Percentiles rank a stretch among this genome's conserved stretches.
phyloP scores from a whole-genome alignment of 2,329 filamentous ascomycete species.

The Alternaria brassicae region DNA sequence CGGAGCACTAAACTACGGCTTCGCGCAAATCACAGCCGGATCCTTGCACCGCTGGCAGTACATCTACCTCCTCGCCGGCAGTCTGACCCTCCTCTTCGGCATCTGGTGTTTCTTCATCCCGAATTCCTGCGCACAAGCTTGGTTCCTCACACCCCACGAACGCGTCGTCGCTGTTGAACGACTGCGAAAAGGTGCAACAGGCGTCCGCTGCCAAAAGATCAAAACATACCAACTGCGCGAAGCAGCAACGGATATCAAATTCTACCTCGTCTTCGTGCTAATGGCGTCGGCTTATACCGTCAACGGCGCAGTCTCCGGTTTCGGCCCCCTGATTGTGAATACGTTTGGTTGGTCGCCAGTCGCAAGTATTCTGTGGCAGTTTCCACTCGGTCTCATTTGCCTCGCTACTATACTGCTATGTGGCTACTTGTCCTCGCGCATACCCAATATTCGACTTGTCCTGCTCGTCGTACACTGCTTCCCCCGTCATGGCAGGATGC shows the following conservation, averaged over 20 bases:
- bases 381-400: constrained; percentile 74
- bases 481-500: constrained; percentile 77
- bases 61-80: constrained; percentile 69
- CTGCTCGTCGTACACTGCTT: constrained; percentile 72
- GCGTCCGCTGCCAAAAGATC: constrained; percentile 60
- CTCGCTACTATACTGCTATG: constrained; percentile 70
- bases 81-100: constrained; percentile 65
- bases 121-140: constrained; percentile 70
- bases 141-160: constrained; percentile 71
- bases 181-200: constrained; percentile 57
- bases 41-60: constrained; percentile 66
- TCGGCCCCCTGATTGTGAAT: constrained; percentile 47
- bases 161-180: constrained; percentile 61
- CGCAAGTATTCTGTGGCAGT: constrained; percentile 64
- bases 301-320: constrained; percentile 54
- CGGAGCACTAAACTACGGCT: constrained; percentile 46
- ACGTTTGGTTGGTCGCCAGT: constrained; percentile 54
- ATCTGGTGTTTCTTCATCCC: constrained; percentile 73
- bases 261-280: constrained; percentile 51
- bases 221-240: constrained; percentile 61
- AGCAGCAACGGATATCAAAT: constrained; percentile 56
- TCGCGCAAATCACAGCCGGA: constrained; percentile 47
- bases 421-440: constrained; percentile 67
- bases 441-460: constrained; percentile 69
- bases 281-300: constrained; percentile 64